Base-by-base conservation (phyloP, 768 basidiomycete genomes). In the Lentinula raphanica region DNA sequence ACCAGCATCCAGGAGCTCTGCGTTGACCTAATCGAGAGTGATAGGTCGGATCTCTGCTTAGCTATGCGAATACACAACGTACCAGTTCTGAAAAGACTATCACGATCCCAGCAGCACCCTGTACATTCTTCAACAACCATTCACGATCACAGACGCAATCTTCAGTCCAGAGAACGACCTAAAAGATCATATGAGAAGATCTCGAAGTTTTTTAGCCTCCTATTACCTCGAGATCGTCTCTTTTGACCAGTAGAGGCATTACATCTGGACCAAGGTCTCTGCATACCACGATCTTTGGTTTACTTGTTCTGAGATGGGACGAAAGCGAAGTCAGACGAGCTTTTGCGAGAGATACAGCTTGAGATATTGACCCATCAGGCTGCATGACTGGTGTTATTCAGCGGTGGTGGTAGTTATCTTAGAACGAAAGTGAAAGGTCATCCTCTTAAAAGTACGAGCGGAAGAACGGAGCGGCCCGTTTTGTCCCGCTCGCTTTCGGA, bases 1-100 rank as follows among this genome's bases (percentile, higher is more conserved):
- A 81, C 80, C 80, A 66, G 80, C 78, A 38, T 87, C 83, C 38
- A 94, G 63, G 11, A 95, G 68, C 66, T 93, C 92, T 15, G 77
- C 72, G 63, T 96, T 79, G 19, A 94, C 79, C 89, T 95, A 60
- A 0, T 54, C 46, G 6, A 49, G 49, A 15, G 46, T 40, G 17
- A 56, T n/a, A 17, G 15, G 39, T 54, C 36, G 44, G 8, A 12
- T 19, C n/a, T n/a, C 12, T 21, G 39, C 15, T 38, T 44, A 21
- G 53, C 27, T 15, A 61, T 45, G 13, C 17, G 6, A 5, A 32
- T 32, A 7, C 29, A 23, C 27, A 5, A 44, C 62, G 35, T 61
- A 88, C 93, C 72, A 86, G 87, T 54, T 95, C 93, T 0, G 82
- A 74, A 1, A 92, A 65, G 76, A 88, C 85, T 23, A 89, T 76